Percentiles rank a stretch among this genome's conserved stretches.
These are phyloP conservation scores for Alnus glutinosa DNA, from an alignment of 306 rosid species.

Conservation along the genomic window DNA sequence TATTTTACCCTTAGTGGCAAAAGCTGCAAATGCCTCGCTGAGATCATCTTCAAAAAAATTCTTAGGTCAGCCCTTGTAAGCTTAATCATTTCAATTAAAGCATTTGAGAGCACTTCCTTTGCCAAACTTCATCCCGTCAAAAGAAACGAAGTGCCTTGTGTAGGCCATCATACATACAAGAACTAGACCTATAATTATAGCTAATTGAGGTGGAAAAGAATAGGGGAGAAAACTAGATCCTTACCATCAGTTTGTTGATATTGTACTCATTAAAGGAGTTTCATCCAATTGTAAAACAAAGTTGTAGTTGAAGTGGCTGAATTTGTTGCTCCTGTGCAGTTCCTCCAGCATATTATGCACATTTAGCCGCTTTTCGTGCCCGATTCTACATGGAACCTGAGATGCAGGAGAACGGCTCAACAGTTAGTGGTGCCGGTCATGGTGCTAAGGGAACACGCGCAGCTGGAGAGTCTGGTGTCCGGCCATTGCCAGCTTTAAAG, in stretches of 20 bases:
- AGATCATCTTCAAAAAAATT: neutral
- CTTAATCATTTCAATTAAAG: neutral
- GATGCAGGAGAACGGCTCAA: constrained; percentile 68
- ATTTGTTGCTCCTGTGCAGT: constrained; percentile 47
- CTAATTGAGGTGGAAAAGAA: neutral
- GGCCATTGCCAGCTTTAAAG: constrained; percentile 91
- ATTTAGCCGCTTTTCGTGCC: constrained; percentile 93
- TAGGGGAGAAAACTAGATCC: neutral
- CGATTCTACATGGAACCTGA: constrained; percentile 93
- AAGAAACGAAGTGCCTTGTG: neutral
- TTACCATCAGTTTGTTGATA: neutral
- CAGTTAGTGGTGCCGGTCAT: constrained; percentile 41
- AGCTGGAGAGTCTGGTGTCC: constrained; percentile 64
- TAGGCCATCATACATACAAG: neutral
- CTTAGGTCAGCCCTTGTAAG: neutral
- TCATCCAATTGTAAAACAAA: neutral
- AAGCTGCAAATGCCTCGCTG: neutral
- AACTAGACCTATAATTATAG: neutral
- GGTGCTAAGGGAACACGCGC: constrained; percentile 46
- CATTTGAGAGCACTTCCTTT: neutral
- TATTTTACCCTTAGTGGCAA: neutral
- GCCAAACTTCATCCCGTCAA: neutral
- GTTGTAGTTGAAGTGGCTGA: neutral
- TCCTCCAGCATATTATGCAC: constrained; percentile 95
- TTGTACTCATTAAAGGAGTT: neutral